Evolutionary conservation across 1,284 basidiomycete genomes (phyloP), one percentile per base, ranked within the genome.

Genomic region (Sporisorium iseilematis-ciliati): DNA sequence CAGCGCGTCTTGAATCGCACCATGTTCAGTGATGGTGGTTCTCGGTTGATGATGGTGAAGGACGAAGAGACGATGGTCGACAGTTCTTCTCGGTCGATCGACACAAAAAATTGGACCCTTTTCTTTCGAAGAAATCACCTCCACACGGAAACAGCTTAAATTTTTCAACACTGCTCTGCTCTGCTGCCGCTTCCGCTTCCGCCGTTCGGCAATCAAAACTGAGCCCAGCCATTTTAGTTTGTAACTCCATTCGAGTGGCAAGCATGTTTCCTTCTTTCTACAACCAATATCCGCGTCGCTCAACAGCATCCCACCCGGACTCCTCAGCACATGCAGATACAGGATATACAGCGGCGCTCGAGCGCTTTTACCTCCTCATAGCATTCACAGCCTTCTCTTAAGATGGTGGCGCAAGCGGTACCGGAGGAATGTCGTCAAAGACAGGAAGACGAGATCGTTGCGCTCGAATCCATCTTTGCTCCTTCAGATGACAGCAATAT

Each of bases 1-100:
- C 76, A 78, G 23, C 76, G 71, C 7, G 68, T 75, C 57, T 78
- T 77, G 63, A 77, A 73, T n/a, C 75, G 75, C 23, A 77, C 75
- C 75, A 77, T 77, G 16, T 16, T 31, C 29, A 25, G 26, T 18
- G 16, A 29, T 48, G 14, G 11, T 29, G 46, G n/a, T 31, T 14
- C 2, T 49, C 31, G 26, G 14, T 29, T 5, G 46, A n/a, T 29
- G 46, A 48, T 25, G 43, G 35, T 38, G 21, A 45, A 25, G 38
- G 43, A 45, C 14, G 45, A 18, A 16, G 21, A 18, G 43, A 46
- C 26, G 53, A 56, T 12, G 33, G n/a, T 18, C 11, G 21, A 25
- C 18, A 10, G 20, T 46, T 46, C 25, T 46, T 50, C 29, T 31
- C n/a, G 26, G 7, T 48, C 29, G 18, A 29, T 29, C 29, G 29